Conservation (phyloP, 2,329 filamentous ascomycete species). For the Westerdykella ornata region DNA sequence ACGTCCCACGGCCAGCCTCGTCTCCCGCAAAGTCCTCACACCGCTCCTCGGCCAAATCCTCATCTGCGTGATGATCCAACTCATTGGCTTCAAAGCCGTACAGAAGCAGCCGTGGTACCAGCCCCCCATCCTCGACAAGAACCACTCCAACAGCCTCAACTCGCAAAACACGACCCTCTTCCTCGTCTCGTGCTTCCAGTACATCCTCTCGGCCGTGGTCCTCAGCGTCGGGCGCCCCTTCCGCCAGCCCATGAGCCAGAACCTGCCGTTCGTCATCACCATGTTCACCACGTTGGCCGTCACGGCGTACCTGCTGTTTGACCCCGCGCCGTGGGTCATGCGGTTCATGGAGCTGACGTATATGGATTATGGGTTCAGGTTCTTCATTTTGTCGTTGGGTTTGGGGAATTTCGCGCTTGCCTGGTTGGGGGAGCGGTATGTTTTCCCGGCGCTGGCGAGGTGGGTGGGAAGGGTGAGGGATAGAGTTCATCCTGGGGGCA, state of each 20-base stretch:
- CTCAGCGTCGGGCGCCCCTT: constrained; percentile 90
- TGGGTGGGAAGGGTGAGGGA: constrained; percentile 57
- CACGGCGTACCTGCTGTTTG: constrained; percentile 72
- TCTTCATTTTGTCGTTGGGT: constrained; percentile 66
- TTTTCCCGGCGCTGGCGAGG: constrained; percentile 64
- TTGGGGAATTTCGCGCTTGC: constrained; percentile 60
- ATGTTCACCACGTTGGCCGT: constrained; percentile 62
- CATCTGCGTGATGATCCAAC: constrained; percentile 72
- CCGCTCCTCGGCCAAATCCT: constrained; percentile 83
- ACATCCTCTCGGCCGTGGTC: constrained; percentile 83
- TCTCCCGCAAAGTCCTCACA: constrained; percentile 84
- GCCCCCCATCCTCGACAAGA: constrained; percentile 66
- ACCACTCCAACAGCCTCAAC: constrained; percentile 81
- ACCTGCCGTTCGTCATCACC: constrained; percentile 78
- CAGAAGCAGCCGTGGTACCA: constrained; percentile 76
- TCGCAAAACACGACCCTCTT: constrained; percentile 92
- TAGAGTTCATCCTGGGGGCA: constrained; percentile 48
- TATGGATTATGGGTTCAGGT: constrained; percentile 65
- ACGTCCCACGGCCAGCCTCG: constrained; percentile 82
- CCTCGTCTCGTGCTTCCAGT: constrained; percentile 86
- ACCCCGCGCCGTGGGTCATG: constrained; percentile 61
- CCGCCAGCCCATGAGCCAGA: constrained; percentile 69
- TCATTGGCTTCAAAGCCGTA: constrained; percentile 66
- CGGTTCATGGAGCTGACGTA: constrained; percentile 79
- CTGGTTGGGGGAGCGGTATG: constrained; percentile 63